Percentiles rank a stretch among this genome's conserved stretches.
phyloP scores from a whole-genome alignment of 257 asterid species.

The Fraxinus anomala region DNA sequence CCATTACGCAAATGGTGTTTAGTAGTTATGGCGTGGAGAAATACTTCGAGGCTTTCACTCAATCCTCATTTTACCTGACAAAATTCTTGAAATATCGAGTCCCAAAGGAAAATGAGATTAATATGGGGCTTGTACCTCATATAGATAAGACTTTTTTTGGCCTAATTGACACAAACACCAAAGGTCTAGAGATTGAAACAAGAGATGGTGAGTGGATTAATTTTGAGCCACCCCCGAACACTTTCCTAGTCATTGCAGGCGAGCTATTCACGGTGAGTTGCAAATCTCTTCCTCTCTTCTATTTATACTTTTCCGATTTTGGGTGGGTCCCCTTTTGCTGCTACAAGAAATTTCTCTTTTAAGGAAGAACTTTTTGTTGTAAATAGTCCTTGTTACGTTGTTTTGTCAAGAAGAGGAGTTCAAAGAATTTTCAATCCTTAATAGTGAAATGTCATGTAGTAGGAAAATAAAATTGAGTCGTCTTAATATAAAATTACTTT shows the following conservation, averaged over 20 bases:
- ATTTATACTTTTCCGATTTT: too few relatives aligned
- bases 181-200: conserved; percentile 48
- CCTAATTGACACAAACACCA: conserved; percentile 41
- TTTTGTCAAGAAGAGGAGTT: too few relatives aligned
- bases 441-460: background rate
- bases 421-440: background rate
- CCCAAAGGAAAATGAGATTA: conserved; percentile 19
- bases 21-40: conserved; percentile 47
- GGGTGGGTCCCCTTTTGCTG: too few relatives aligned
- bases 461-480: too few relatives aligned
- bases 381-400: background rate
- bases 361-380: background rate
- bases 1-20: conserved; percentile 39
- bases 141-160: conserved; percentile 45
- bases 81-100: conserved; percentile 37
- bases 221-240: conserved; percentile 35
- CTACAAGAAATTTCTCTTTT: too few relatives aligned
- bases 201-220: conserved; percentile 45
- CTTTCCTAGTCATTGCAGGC: conserved; percentile 43
- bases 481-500: too few relatives aligned
- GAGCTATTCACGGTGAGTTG: conserved; percentile 49
- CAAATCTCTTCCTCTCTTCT: background rate
- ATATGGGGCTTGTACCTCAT: conserved; percentile 43
- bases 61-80: conserved; percentile 37
- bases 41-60: conserved; percentile 23